Base-by-base conservation (phyloP, 1,284 basidiomycete genomes). In the Pisolithus thermaeus region DNA sequence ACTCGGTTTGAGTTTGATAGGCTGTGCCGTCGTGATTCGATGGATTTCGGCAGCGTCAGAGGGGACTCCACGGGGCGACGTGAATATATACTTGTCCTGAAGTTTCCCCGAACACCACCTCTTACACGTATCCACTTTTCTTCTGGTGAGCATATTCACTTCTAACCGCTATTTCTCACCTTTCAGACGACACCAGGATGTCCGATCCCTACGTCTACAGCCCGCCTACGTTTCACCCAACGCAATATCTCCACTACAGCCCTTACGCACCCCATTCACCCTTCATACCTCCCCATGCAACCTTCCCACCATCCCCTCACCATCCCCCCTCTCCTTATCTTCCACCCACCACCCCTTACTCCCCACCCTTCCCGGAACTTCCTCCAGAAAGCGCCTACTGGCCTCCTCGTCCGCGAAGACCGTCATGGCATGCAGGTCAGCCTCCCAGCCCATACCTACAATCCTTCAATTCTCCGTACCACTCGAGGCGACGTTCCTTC, bases 401-500 rank as follows among this genome's bases (percentile, higher is more conserved):
- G 58, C 54, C 52, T 43, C 69, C 35, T 53, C 65, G 70, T 23
- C n/a, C 63, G 39, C 70, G 73, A 11, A 65, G 70, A 43, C 68
- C 67, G 23, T 75, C 74, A 4, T 76, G 70, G 70, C 70, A 72
- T 43, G 71, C 59, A 4, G 64, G 59, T 3, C 47, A 57, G 52
- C 52, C 57, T 7, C 36, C 65, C 41, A 62, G 59, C 46, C 64
- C 64, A 14, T 60, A 58, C 52, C 54, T 62, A 20, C 40, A 55
- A 3, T 5, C 61, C 27, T 68, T 47, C n/a, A 14, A 53, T 40
- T 50, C 53, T 7, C 45, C 57, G 2, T 52, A 51, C 2, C 52
- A 64, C 20, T 28, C 55, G 25, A 63, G 76, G 25, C 67, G 76
- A 7, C 70, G 71, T 12, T 80, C 78, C n/a, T 78, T 76, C 55